phyloP scores from a whole-genome alignment of 1,284 basidiomycete genomes.

The Sporisorium graminicola region DNA sequence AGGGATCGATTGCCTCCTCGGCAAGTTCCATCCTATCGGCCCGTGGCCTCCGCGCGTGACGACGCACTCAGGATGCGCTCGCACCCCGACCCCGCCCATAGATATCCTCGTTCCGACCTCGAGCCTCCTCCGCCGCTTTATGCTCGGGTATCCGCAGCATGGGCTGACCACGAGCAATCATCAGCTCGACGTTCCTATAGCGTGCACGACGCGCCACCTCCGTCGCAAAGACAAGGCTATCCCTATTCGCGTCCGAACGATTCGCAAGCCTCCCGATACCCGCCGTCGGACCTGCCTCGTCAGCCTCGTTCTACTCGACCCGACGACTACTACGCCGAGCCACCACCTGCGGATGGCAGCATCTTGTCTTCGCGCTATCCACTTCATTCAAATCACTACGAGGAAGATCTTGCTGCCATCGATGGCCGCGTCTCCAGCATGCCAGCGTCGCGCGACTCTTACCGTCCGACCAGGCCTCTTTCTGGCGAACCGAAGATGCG shows the following conservation, averaged over 20 bases:
- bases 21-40: constrained; percentile 16
- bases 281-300: constrained; percentile 29
- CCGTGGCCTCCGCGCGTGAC: constrained; percentile 3
- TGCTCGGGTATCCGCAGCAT: not conserved
- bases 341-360: constrained; percentile 5
- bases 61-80: constrained; percentile 23
- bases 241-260: constrained; percentile 14
- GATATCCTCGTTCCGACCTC: constrained; percentile 23
- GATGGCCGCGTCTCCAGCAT: constrained; percentile 11
- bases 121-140: constrained; percentile 14
- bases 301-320: constrained; percentile 16
- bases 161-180: constrained; percentile 18
- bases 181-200: not conserved
- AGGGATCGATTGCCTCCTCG: constrained; percentile 18
- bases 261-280: constrained; percentile 10
- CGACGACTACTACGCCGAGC: constrained; percentile 28
- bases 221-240: constrained; percentile 1
- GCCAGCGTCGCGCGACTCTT: constrained; percentile 17
- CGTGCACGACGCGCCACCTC: constrained; percentile 13
- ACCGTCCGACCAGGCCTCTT: constrained; percentile 9
- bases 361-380: constrained; percentile 16
- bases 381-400: constrained; percentile 15
- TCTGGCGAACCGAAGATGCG: constrained; percentile 20
- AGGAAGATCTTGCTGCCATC: not conserved
- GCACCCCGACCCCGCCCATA: constrained; percentile 9